A percentile compares a stretch with the other conserved stretches of the same genome.
Conservation (phyloP, 106 monocot genomes). For the Platanthera zijinensis region DNA sequence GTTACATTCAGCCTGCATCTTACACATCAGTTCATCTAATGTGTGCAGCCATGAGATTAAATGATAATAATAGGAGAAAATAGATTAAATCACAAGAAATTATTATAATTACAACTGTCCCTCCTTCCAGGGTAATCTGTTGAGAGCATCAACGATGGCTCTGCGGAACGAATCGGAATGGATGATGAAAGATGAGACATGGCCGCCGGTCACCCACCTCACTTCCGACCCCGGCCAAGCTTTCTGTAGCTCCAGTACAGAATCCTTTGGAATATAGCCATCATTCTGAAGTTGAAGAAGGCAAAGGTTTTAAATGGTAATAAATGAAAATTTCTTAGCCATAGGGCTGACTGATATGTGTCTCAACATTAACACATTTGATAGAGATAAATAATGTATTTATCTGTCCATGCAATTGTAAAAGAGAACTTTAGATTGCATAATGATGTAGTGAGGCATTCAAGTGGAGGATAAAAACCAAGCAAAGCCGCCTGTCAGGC, state of each 20-base stretch:
- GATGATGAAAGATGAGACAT: conserved; percentile 89
- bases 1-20: too few species aligned
- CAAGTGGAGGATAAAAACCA: too few species aligned
- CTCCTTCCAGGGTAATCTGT: conserved; percentile 77
- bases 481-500: too few species aligned
- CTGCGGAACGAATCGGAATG: conserved; percentile 92
- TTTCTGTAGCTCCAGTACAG: conserved; percentile 81
- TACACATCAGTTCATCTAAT: too few species aligned
- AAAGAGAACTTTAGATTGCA: too few species aligned
- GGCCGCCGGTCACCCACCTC: conserved; percentile 95
- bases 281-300: conserved; percentile 52
- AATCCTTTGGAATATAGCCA: conserved; percentile 92
- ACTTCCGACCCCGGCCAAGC: conserved; percentile 99
- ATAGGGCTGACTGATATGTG: neutral
- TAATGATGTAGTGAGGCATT: too few species aligned
- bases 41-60: too few species aligned
- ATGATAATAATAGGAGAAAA: too few species aligned
- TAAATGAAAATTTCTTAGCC: too few species aligned
- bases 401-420: too few species aligned
- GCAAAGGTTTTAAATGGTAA: too few species aligned
- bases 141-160: conserved; percentile 80
- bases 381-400: neutral
- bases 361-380: neutral
- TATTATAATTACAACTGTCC: neutral
- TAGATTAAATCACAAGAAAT: too few species aligned